These are phyloP conservation scores for Hypsizygus marmoreus DNA, from an alignment of 768 basidiomycete species.

Conservation along the genomic window DNA sequence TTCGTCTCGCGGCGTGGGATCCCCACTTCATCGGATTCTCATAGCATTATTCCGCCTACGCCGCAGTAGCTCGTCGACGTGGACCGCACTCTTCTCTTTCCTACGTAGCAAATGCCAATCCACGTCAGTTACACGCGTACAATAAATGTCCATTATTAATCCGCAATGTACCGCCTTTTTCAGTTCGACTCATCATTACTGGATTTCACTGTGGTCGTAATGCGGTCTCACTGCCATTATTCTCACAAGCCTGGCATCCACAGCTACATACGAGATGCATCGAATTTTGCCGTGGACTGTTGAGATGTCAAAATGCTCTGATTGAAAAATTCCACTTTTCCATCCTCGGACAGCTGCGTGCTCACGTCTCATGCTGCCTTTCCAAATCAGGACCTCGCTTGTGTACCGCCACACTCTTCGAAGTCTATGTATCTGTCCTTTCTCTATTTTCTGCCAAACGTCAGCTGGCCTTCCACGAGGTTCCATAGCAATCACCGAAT, in stretches of 20 bases:
- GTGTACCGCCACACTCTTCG: constrained; percentile 5
- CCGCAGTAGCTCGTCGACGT: constrained; percentile 1
- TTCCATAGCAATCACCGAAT: constrained; percentile 1
- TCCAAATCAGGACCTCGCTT: constrained; percentile 15
- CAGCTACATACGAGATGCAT: no score
- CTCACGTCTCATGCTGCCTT: constrained; percentile 8
- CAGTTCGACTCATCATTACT: constrained; percentile 7
- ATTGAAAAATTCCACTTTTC: neutral
- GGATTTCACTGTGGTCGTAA: no score
- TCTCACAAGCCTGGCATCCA: no score
- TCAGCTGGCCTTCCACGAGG: constrained; percentile 2
- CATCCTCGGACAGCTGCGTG: constrained; percentile 1
- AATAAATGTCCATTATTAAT: constrained; percentile 1
- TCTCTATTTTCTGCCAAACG: constrained; percentile 13
- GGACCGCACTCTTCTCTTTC: no score
- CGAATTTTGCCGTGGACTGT: no score
- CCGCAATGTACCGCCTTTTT: constrained; percentile 5
- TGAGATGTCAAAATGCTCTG: neutral
- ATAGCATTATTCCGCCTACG: neutral
- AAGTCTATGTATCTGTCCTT: constrained; percentile 6
- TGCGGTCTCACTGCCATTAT: no score
- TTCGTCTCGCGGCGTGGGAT: no score
- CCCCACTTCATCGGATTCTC: no score
- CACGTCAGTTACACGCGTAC: constrained; percentile 10
- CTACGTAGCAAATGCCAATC: constrained; percentile 7